phyloP scores from a whole-genome alignment of 1,284 basidiomycete genomes.

The Trichosporon coremiiforme region DNA sequence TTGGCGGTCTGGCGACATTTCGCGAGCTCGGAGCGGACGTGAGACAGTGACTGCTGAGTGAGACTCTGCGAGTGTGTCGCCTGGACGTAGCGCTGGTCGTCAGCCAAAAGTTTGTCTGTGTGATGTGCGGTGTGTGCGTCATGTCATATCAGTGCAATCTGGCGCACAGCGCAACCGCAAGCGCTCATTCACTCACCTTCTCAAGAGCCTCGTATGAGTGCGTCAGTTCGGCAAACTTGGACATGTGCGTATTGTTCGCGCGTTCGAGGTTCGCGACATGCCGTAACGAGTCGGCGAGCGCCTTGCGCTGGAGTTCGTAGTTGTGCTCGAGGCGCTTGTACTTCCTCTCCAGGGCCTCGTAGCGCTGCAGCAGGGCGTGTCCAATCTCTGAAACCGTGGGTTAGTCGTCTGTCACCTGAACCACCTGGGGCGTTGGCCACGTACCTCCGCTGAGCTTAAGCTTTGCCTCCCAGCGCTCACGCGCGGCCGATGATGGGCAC shows the following conservation, averaged over 20 bases:
- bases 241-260: conserved; percentile 50
- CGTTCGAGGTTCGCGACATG: conserved; percentile 51
- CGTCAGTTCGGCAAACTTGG: conserved; percentile 47
- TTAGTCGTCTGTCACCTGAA: conserved; percentile 20
- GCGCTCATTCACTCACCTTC: conserved; percentile 45
- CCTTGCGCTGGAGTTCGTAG: conserved; percentile 48
- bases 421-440: conserved; percentile 41
- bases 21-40: conserved; percentile 48
- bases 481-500: conserved; percentile 61
- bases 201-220: conserved; percentile 53
- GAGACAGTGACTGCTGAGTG: conserved; percentile 51
- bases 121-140: background rate
- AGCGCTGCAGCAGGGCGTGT: conserved; percentile 79
- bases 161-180: background rate
- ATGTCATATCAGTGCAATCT: conserved; percentile 4
- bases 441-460: conserved; percentile 79
- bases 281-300: conserved; percentile 45
- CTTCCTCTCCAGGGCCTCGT: conserved; percentile 77
- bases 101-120: background rate
- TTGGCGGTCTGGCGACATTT: conserved; percentile 35
- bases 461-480: conserved; percentile 70
- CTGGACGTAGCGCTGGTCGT: conserved; percentile 70
- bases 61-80: conserved; percentile 59
- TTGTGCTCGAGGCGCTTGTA: conserved; percentile 60
- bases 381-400: conserved; percentile 70